These are phyloP conservation scores for Gynandropsis gynandra DNA, from an alignment of 345 rosid species.

Conservation along the genomic window DNA sequence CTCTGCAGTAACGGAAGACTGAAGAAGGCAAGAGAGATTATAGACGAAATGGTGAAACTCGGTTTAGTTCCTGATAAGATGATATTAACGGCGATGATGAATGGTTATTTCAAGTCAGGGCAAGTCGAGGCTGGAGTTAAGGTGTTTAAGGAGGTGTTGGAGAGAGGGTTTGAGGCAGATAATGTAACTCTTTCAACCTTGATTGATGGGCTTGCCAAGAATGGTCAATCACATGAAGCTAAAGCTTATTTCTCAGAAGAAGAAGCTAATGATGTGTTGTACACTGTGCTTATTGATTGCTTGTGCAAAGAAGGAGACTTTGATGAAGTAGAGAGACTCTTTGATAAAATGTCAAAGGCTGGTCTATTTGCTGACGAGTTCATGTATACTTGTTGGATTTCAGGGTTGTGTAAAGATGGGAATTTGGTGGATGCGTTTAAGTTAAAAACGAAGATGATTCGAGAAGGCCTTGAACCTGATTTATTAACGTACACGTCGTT, in stretches of 20 bases:
- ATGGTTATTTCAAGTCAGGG: conserved; percentile 37
- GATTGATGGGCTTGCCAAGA: conserved; percentile 40
- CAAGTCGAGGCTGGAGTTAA: conserved; percentile 24
- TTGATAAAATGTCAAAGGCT: conserved; percentile 29
- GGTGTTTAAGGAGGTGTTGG: conserved; percentile 20
- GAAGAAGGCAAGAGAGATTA: conserved; percentile 21
- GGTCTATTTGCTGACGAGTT: conserved; percentile 38
- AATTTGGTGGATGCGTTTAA: conserved; percentile 36
- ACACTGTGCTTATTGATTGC: conserved; percentile 34
- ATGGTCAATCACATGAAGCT: conserved; percentile 30
- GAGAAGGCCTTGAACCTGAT: conserved; percentile 36
- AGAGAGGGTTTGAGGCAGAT: conserved; percentile 36
- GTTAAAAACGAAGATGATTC: conserved; percentile 37
- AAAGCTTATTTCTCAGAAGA: conserved; percentile 32
- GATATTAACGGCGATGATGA: conserved; percentile 33
- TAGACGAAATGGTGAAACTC: conserved; percentile 27
- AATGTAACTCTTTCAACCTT: conserved; percentile 34
- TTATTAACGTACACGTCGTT: conserved; percentile 34
- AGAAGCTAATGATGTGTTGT: conserved; percentile 37
- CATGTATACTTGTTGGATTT: conserved; percentile 44
- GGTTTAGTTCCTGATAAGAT: conserved; percentile 34
- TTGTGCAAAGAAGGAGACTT: conserved; percentile 36
- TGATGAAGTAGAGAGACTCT: conserved; percentile 33
- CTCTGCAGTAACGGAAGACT: conserved; percentile 31
- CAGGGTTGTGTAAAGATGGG: conserved; percentile 39